These are phyloP conservation scores for Aureobasidium musti DNA, from an alignment of 2,329 filamentous ascomycete species.

Conservation along the genomic window DNA sequence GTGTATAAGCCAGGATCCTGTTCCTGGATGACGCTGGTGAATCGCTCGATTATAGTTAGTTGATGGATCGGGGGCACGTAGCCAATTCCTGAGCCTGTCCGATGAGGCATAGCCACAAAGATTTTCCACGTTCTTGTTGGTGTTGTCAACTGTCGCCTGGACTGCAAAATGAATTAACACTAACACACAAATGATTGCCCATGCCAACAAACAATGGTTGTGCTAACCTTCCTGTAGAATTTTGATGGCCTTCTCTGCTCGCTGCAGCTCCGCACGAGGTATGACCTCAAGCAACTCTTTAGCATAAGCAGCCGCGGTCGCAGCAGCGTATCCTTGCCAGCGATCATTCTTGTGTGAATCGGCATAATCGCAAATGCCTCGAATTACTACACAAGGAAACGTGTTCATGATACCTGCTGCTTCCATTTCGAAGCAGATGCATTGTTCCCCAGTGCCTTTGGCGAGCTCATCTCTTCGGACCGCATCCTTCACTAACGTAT, in stretches of 20 bases:
- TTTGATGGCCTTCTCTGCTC: neutral
- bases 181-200: too few species aligned
- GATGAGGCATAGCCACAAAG: neutral
- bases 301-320: slow-evolving; percentile 34
- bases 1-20: slow-evolving; percentile 13
- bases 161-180: too few species aligned
- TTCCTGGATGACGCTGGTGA: neutral
- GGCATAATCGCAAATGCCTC: slow-evolving; percentile 36
- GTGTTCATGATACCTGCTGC: slow-evolving; percentile 28
- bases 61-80: neutral
- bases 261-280: neutral
- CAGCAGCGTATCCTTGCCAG: slow-evolving; percentile 35
- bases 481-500: slow-evolving; percentile 34
- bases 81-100: neutral
- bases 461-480: slow-evolving; percentile 6
- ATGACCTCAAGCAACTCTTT: slow-evolving; percentile 31
- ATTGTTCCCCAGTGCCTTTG: slow-evolving; percentile 27
- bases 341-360: slow-evolving; percentile 36
- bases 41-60: slow-evolving; percentile 10
- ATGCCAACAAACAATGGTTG: too few species aligned
- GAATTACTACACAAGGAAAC: slow-evolving; percentile 35
- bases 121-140: neutral
- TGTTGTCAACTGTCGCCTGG: neutral
- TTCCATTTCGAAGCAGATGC: slow-evolving; percentile 33
- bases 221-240: neutral